Percentiles rank a stretch among this genome's conserved stretches.
phyloP scores from a whole-genome alignment of 495 filamentous ascomycete species.

The Immersiella caudata region DNA sequence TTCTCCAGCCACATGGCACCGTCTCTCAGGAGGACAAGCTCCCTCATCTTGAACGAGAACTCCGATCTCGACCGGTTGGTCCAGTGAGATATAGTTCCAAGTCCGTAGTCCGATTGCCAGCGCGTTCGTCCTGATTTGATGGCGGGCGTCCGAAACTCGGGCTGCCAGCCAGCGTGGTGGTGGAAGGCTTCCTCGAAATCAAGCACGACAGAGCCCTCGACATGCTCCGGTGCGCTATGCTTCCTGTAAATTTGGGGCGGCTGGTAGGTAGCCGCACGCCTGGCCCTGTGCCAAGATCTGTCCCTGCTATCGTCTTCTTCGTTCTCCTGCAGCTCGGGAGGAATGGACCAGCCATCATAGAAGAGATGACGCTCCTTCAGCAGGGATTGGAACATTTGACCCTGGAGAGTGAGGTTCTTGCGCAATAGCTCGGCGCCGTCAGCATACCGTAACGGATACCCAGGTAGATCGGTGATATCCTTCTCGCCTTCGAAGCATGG shows the following conservation, averaged over 20 bases:
- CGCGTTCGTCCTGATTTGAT: not conserved
- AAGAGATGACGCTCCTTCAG: conserved; percentile 51
- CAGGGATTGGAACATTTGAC: conserved; percentile 37
- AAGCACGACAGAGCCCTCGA: conserved; percentile 54
- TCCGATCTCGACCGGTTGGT: not conserved
- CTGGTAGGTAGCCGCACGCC: not conserved
- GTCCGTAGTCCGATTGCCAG: not conserved
- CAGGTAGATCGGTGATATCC: conserved; percentile 55
- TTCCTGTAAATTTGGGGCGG: conserved; percentile 5
- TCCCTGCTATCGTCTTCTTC: conserved; percentile 6
- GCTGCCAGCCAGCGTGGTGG: conserved; percentile 35
- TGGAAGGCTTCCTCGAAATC: conserved; percentile 52
- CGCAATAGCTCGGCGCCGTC: conserved; percentile 29
- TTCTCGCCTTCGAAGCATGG: conserved; percentile 56
- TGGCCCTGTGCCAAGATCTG: not conserved
- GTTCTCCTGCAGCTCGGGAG: conserved; percentile 27
- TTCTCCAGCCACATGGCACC: not conserved
- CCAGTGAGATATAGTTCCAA: conserved; percentile 8
- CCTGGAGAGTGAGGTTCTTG: conserved; percentile 29
- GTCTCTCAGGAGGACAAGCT: conserved; percentile 2
- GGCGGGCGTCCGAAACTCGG: conserved; percentile 26
- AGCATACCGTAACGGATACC: conserved; percentile 58
- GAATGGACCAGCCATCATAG: conserved; percentile 50
- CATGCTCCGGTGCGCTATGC: conserved; percentile 34
- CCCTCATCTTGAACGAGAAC: conserved; percentile 11